These are phyloP conservation scores for Umbelopsis ramanniana DNA, from an alignment of 192 early-diverging fungal genomes.

Conservation along the genomic window DNA sequence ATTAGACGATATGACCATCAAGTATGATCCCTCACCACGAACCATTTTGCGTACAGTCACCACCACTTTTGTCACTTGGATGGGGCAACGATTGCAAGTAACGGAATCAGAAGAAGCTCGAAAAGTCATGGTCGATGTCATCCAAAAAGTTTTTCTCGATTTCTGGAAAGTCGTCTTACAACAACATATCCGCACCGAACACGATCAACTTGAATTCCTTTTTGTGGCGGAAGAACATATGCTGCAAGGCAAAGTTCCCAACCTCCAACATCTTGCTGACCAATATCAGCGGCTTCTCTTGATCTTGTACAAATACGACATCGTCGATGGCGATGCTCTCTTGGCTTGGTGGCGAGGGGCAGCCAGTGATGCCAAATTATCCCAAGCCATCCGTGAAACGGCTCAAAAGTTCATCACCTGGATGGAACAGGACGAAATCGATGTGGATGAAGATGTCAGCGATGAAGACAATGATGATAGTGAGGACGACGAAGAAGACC, in stretches of 20 bases:
- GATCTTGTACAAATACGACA: slow-evolving; percentile 50
- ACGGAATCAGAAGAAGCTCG: not conserved
- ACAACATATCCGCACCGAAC: slow-evolving; percentile 39
- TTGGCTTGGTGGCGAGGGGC: slow-evolving; percentile 46
- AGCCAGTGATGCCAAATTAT: slow-evolving; percentile 22
- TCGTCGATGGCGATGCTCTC: slow-evolving; percentile 49
- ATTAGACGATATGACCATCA: slow-evolving; percentile 51
- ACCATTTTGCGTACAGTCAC: slow-evolving; percentile 37
- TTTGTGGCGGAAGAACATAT: slow-evolving; percentile 31
- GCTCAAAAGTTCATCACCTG: slow-evolving; percentile 46
- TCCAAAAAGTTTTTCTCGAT: slow-evolving; percentile 39
- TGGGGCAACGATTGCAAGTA: slow-evolving; percentile 15
- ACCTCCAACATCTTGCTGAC: slow-evolving; percentile 28
- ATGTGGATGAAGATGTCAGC: slow-evolving; percentile 31
- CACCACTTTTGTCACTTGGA: slow-evolving; percentile 38
- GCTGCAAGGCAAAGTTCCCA: slow-evolving; percentile 3
- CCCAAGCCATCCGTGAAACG: slow-evolving; percentile 31
- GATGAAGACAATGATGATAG: slow-evolving; percentile 35
- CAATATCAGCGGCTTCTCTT: slow-evolving; percentile 46
- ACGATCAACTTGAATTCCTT: slow-evolving; percentile 39
- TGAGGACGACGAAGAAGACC: slow-evolving; percentile 26
- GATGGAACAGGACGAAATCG: slow-evolving; percentile 38
- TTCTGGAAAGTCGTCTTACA: slow-evolving; percentile 50
- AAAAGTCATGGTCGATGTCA: slow-evolving; percentile 23
- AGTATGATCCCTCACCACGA: slow-evolving; percentile 40